Evolutionary conservation across 2,329 filamentous ascomycete species (phyloP).

Genomic region (Epichloe coenophiala): DNA sequence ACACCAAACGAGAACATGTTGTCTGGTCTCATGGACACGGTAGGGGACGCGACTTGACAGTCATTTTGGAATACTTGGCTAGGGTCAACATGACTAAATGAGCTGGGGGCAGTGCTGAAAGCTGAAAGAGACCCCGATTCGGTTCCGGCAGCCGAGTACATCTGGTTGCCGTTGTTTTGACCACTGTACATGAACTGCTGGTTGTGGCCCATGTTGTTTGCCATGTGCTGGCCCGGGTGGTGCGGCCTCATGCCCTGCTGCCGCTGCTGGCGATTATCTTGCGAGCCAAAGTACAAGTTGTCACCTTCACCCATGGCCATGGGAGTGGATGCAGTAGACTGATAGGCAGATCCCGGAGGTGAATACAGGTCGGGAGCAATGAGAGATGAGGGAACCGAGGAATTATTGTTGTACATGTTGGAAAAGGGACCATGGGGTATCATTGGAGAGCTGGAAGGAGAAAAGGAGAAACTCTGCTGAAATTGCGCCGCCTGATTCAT

Average conservation of each 20-base stretch:
- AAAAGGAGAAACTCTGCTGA: conserved; percentile 77
- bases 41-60: conserved; percentile 36
- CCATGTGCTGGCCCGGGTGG: conserved; percentile 19
- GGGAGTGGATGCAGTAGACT: conserved; percentile 73
- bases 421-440: conserved; percentile 61
- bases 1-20: conserved; percentile 79
- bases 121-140: conserved; percentile 29
- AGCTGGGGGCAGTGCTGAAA: conserved; percentile 30
- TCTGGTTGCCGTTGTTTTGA: conserved; percentile 24
- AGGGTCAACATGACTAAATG: conserved; percentile 45
- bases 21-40: conserved; percentile 35
- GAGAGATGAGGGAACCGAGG: conserved; percentile 38
- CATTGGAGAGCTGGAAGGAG: conserved; percentile 78
- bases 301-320: conserved; percentile 66
- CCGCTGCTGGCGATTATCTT: conserved; percentile 37
- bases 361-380: conserved; percentile 73
- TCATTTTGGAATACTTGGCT: conserved; percentile 45
- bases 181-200: conserved; percentile 36
- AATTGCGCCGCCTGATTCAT: conserved; percentile 71
- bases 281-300: conserved; percentile 37
- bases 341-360: conserved; percentile 71
- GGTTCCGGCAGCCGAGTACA: conserved; percentile 34
- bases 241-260: conserved; percentile 30
- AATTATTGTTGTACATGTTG: conserved; percentile 53
- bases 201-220: conserved; percentile 22